Evolutionary conservation across 129 eudicot species (phyloP), one percentile per base, ranked within the genome.

Genomic region (Tagetes patula): DNA sequence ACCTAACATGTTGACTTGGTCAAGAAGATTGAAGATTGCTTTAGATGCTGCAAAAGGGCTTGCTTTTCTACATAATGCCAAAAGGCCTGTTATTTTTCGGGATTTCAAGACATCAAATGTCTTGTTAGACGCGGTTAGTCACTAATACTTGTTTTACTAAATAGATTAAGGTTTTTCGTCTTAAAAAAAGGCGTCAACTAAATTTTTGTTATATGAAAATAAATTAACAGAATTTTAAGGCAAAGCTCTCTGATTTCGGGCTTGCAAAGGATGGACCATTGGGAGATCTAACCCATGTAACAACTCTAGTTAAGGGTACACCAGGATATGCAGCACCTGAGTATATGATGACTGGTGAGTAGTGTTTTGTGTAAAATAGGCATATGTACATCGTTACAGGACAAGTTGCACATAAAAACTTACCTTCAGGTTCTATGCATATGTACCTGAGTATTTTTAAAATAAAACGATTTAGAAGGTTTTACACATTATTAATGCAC

Each of bases 271-370:
- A 85, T 59, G 98, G 96, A 65, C 96, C 98, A 4, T 82, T 85
- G 82, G 96, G 98, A 73, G 90, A 83, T 74, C 92, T 87, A 75
- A 93, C 96, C 12, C 98, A 93, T 73, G 96, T 89, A 34, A 87
- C 98, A 33, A 93, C 98, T 30, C 91, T 92, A 36, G 98, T 93
- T 13, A 87, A 87, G 95, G 98, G 96, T 63, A 93, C 98, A 54
- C 84, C 84, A 31, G 98, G 96, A 33, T 93, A 93, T 81, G 96
- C 98, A 37, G 98, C 98, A 77, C 98, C 98, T 11, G 98, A 93
- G 75, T 89, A 93, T 77, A 85, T 84, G 49, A 79, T 85, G 96
- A 84, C 95, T 3, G 98, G 97, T 91, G 80, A 86, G 90, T 62
- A 39, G 8, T 30, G 60, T 72, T 65, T 46, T 47, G 59, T 52